Base-by-base conservation (phyloP, 1,139 yeast species). In the Suhomyces kunorum region DNA sequence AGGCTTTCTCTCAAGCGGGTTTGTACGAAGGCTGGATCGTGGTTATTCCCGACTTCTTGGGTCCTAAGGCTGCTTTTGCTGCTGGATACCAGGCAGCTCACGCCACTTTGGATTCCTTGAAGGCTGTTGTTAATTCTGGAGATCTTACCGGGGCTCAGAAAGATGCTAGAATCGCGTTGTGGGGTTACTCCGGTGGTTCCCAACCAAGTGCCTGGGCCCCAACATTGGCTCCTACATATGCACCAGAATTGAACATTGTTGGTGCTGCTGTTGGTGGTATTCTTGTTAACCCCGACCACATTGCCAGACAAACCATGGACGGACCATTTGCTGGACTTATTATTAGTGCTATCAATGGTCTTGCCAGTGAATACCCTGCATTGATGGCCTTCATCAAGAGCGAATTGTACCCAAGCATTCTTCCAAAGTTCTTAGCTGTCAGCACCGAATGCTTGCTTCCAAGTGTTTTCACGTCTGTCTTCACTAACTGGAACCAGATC, bases 111-210 rank as follows among this genome's bases (percentile, higher is more conserved):
- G 62, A 66, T 45, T 47, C 61, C 1, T 44, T 66, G n/a, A 46
- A 61, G 35, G 71, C 61, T 3, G 53, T 54, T 1, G 49, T 62
- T 28, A 32, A 40, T 2, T 47, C 64, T 3, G 47, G 47, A 1
- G 54, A 56, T 24, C 35, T 51, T n/a, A 60, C 70, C 7, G 60
- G 61, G 1, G 31, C 60, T 8, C 38, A 50, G 5, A 8, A 48
- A 0, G 48, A 54, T 29, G 64, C 68, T 5, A 47, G 55, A 36
- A 49, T 58, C 3, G 59, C 53, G 1, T 32, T 66, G 39, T 64
- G 66, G 63, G 72, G 72, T 0, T 67, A 65, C 45, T 63, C 69
- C 4, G 71, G 71, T 8, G 71, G 71, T 3, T 50, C 68, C 2
- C 46, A 63, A 16, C 65, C 71, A 3, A 46, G 64, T 6, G 61